Percentiles rank a stretch among this genome's conserved stretches.
Evolutionary conservation across 2,329 filamentous ascomycete genomes (phyloP).

Genomic region (Xylaria polymorpha): DNA sequence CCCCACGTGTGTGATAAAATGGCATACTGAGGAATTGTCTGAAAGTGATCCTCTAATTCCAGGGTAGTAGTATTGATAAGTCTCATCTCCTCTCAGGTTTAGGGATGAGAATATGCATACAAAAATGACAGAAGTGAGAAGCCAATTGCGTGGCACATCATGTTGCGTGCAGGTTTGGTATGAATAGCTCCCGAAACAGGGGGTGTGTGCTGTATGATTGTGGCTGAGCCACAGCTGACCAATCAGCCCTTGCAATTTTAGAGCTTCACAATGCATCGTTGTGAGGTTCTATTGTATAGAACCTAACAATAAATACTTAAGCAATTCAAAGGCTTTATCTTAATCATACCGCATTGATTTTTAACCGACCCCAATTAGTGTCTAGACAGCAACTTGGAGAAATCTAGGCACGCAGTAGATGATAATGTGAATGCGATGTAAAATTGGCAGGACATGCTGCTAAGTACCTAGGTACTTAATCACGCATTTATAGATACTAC

Average conservation of each 20-base stretch:
- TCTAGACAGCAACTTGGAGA: no score
- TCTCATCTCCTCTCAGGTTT: conserved; percentile 20
- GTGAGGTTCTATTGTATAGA: not conserved
- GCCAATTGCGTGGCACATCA: not conserved
- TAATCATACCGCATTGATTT: not conserved
- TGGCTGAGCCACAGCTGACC: conserved; percentile 5
- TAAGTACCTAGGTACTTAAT: not conserved
- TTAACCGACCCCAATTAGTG: no score
- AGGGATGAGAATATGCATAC: not conserved
- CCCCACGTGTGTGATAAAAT: conserved; percentile 30
- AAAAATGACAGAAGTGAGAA: not conserved
- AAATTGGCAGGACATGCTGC: no score
- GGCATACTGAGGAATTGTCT: conserved; percentile 20
- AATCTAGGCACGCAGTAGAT: no score
- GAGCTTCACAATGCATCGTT: not conserved
- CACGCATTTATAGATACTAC: not conserved
- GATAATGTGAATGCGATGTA: no score
- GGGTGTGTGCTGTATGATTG: not conserved
- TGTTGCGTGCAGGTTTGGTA: not conserved
- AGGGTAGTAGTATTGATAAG: conserved; percentile 23
- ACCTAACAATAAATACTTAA: not conserved
- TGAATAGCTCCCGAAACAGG: not conserved
- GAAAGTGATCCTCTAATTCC: conserved; percentile 25
- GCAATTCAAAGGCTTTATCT: not conserved
- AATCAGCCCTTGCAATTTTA: not conserved